Percentiles rank a stretch among this genome's conserved stretches.
These are phyloP conservation scores for Sherardia arvensis DNA, from an alignment of 257 asterid species.

Conservation along the genomic window DNA sequence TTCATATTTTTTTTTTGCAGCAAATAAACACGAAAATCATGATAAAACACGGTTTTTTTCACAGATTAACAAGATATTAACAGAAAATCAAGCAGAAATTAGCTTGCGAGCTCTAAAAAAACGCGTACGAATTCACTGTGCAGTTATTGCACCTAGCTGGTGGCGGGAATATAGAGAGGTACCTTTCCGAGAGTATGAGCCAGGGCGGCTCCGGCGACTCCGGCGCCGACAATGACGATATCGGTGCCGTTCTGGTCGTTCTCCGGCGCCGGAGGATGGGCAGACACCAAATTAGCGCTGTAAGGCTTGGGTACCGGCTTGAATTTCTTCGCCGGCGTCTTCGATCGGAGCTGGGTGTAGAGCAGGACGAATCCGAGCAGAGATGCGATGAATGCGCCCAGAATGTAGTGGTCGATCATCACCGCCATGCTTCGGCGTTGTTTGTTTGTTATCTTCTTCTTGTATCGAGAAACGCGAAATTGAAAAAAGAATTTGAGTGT, in stretches of 20 bases:
- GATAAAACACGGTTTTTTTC: no score
- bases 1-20: no score
- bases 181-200: constrained; percentile 75
- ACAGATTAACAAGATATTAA: not conserved
- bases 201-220: constrained; percentile 71
- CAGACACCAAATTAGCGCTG: constrained; percentile 15
- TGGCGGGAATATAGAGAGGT: not conserved
- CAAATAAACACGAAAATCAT: not conserved
- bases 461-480: not conserved
- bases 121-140: not conserved
- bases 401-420: constrained; percentile 15
- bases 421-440: constrained; percentile 1
- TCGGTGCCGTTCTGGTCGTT: constrained; percentile 28
- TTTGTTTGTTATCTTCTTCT: not conserved
- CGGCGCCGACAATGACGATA: constrained; percentile 64
- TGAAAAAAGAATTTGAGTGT: not conserved
- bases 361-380: constrained; percentile 11
- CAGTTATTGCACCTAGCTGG: constrained; percentile 4
- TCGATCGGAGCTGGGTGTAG: constrained; percentile 4
- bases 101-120: not conserved
- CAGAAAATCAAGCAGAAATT: not conserved
- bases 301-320: constrained; percentile 20
- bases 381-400: constrained; percentile 12
- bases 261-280: constrained; percentile 10
- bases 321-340: constrained; percentile 12